Evolutionary conservation across 169 alveolate species (phyloP).

Genomic region (Eimeria maxima): DNA sequence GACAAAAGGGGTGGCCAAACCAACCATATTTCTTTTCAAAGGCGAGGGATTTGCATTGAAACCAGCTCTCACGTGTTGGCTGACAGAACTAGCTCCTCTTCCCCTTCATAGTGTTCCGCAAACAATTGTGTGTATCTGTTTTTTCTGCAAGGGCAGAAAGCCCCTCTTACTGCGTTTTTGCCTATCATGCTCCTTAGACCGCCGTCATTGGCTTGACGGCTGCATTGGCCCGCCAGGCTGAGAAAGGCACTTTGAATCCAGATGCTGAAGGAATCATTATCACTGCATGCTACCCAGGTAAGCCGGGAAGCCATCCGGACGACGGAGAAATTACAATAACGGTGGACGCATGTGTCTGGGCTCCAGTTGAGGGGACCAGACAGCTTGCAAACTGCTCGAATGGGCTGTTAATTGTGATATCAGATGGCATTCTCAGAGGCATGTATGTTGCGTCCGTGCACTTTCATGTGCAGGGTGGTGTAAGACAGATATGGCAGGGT

Average conservation of each 20-base stretch:
- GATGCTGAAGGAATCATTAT: conserved; percentile 43
- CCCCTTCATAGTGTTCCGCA: background rate
- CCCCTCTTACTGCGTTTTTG: background rate
- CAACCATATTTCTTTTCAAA: conserved; percentile 43
- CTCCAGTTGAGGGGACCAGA: background rate
- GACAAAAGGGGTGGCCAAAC: conserved; percentile 14
- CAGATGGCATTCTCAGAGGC: background rate
- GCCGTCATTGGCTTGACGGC: conserved; percentile 70
- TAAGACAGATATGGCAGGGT: conserved; percentile 79
- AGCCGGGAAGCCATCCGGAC: background rate
- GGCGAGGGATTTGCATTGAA: background rate
- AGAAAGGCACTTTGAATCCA: background rate
- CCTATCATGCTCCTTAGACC: background rate
- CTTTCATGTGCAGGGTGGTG: conserved; percentile 74
- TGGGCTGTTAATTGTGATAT: background rate
- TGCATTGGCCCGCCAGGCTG: conserved; percentile 67
- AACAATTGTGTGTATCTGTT: background rate
- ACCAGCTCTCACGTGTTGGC: background rate
- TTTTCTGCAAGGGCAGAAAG: background rate
- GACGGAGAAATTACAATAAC: background rate
- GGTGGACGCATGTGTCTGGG: background rate
- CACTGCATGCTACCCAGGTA: conserved; percentile 71
- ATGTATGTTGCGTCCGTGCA: background rate
- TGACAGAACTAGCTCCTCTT: background rate
- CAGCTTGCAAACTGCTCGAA: background rate